Base-by-base conservation (phyloP, 2,329 filamentous ascomycete genomes). In the Magnaporthiopsis poae region DNA sequence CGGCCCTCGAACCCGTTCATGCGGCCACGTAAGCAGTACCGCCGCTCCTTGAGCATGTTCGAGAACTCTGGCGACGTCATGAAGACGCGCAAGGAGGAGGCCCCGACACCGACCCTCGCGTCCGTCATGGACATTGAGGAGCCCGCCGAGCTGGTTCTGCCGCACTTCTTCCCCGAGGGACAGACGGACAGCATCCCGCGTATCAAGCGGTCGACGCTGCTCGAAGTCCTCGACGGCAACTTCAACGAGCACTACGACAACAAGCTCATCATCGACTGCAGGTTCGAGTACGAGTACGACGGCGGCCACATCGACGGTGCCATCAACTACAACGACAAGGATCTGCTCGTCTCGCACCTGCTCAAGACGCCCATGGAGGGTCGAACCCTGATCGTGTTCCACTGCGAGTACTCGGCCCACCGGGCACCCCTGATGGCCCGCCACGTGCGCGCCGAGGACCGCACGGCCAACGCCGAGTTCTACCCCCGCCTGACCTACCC, bases 361-460 rank as follows among this genome's bases (percentile, higher is more conserved):
- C 96, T 99, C 76, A 80, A 86, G 67, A 83, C 81, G 29, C 82
- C 84, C 25, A 86, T 88, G 72, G 80, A 85, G 62, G 85, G 88
- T 64, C 89, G 87, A 71, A 95, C 92, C 0, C 82, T 97, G 13
- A 79, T 99, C 69, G 88, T 99, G 71, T 91, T 99, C 73, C 95
- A 99, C 80, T 99, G 95, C 85, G 95, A 99, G 79, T 99, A 98
- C 79, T 98, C 95, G 46, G 94, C 92, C 59, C 94, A 98, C 76
- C 91, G 95, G 69, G 95, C 95, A 62, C 95, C 95, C 62, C 88
- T 96, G 69, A 98, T 98, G 90, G 95, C 95, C 64, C 92, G 95
- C 73, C 92, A 92, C 77, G 87, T 99, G 69, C 93, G 95, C 71
- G 89, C 92, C 68, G 88, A 91, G 75, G 95, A 99, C 77, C 91